Conservation (phyloP, 768 basidiomycete genomes). For the Lenzites betulinus region DNA sequence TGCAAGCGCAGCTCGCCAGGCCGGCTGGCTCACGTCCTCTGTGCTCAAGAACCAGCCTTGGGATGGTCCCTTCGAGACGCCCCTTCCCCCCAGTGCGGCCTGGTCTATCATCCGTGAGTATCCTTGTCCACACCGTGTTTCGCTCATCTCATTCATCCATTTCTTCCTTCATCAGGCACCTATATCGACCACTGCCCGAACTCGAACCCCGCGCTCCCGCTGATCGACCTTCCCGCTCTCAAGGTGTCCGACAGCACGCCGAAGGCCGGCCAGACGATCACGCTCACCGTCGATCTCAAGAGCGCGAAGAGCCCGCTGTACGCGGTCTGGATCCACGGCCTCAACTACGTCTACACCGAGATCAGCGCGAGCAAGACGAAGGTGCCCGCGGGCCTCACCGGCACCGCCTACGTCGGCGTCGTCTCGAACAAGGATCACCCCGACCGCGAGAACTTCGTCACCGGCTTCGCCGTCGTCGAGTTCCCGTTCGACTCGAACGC, state of each 20-base stretch:
- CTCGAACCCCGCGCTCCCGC: conserved; percentile 50
- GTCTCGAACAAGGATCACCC: conserved; percentile 42
- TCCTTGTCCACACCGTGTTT: background rate
- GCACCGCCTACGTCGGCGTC: conserved; percentile 51
- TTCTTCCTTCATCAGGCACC: conserved; percentile 29
- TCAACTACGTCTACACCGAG: conserved; percentile 43
- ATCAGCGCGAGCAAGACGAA: conserved; percentile 30
- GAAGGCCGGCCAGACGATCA: conserved; percentile 34
- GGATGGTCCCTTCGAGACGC: conserved; percentile 47
- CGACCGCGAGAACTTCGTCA: conserved; percentile 50
- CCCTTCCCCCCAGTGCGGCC: conserved; percentile 37
- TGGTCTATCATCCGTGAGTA: conserved; percentile 43
- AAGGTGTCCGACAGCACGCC: conserved; percentile 33
- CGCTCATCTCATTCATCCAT: conserved; percentile 32
- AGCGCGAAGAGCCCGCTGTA: conserved; percentile 28
- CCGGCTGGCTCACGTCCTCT: conserved; percentile 47
- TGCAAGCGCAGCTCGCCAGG: conserved; percentile 53
- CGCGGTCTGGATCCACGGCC: conserved; percentile 52
- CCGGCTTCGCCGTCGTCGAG: conserved; percentile 50
- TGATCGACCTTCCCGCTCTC: conserved; percentile 50
- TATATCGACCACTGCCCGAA: conserved; percentile 52
- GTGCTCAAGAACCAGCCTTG: conserved; percentile 45
- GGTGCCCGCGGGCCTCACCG: conserved; percentile 46
- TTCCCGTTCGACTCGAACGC: conserved; percentile 19
- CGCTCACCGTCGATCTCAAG: conserved; percentile 23